Base-by-base conservation (phyloP, 805 yeast species). In the Cyberlindnera galapagoensis region DNA sequence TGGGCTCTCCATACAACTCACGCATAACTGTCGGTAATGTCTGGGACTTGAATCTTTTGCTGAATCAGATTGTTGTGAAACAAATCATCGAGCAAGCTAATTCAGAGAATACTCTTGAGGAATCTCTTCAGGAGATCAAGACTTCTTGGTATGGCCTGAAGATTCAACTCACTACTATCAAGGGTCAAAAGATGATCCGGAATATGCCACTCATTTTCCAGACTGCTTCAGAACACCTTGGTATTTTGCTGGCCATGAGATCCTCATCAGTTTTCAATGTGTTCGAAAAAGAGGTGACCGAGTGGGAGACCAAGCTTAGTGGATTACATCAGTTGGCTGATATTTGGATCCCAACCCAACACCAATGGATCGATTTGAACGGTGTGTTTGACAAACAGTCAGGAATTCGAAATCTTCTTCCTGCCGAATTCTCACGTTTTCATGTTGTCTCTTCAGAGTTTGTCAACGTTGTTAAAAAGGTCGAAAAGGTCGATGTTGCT, bases 341-440 rank as follows among this genome's bases (percentile, higher is more conserved):
- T 40, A 48, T 56, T 0, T 87, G 95, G 94, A 67, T 81, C 18
- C 95, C 85, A 21, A 82, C 77, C 2, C 97, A 90, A 54, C 62
- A 80, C n/a, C 84, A 80, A 46, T 88, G 95, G 94, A 72, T 84
- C 2, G 86, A 90, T 51, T 62, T 88, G 15, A 79, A 75, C 41
- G 95, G 95, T 3, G 74, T 86, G 0, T 80, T 90, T 47, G 77
- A 73, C 5, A 59, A 65, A 1, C 71, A 69, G 26, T 62, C 63
- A 3, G 86, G 80, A 23, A 69, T 87, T 13, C 63, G 66, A 36
- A 62, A 58, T n/a, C 54, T 84, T 2, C 59, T 88, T 9, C 92
- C 94, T 0, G 48, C 71, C 4, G 96, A 87, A 44, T 63, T 80
- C 0, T 51, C 79, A 0, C 60, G 94, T 26, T 88, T 84, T 50